phyloP scores from a whole-genome alignment of 139 green algal genomes.

The Deuterostichococcus epilithicus region DNA sequence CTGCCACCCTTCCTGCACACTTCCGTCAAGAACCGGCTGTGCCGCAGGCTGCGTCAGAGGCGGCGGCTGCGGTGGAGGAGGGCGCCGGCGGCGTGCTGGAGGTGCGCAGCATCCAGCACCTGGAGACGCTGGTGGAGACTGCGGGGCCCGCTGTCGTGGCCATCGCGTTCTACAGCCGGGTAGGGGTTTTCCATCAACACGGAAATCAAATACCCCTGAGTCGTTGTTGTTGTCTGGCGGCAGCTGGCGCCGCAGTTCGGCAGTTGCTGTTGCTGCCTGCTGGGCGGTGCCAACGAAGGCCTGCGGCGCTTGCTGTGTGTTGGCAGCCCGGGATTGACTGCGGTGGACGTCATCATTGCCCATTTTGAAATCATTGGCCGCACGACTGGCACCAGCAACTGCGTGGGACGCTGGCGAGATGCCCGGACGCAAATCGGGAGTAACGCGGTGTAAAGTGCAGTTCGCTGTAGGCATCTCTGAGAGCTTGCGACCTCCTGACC shows the following conservation, averaged over 20 bases:
- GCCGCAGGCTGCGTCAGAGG: too few species aligned
- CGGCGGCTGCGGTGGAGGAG: not conserved
- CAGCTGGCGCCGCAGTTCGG: not conserved
- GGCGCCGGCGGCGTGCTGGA: slow-evolving; percentile 1
- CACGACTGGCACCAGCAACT: too few species aligned
- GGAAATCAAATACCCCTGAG: too few species aligned
- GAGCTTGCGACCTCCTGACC: too few species aligned
- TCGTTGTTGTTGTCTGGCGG: not conserved
- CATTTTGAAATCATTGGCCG: not conserved
- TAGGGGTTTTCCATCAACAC: too few species aligned
- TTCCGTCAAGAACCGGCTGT: too few species aligned
- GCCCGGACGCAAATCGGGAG: too few species aligned
- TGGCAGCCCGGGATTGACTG: not conserved
- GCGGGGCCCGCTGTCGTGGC: slow-evolving; percentile 9
- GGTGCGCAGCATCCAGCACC: slow-evolving; percentile 14
- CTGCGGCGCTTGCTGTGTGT: not conserved
- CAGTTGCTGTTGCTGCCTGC: not conserved
- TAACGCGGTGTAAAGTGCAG: too few species aligned
- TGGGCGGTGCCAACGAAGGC: not conserved
- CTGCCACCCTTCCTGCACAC: too few species aligned
- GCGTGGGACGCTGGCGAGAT: too few species aligned
- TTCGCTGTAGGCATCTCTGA: too few species aligned
- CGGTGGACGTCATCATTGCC: not conserved
- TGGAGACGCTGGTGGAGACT: slow-evolving; percentile 9
- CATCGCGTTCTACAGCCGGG: slow-evolving; percentile 25